Base-by-base conservation (phyloP, 352 stramenopile species). In the Pythium dissotocum region DNA sequence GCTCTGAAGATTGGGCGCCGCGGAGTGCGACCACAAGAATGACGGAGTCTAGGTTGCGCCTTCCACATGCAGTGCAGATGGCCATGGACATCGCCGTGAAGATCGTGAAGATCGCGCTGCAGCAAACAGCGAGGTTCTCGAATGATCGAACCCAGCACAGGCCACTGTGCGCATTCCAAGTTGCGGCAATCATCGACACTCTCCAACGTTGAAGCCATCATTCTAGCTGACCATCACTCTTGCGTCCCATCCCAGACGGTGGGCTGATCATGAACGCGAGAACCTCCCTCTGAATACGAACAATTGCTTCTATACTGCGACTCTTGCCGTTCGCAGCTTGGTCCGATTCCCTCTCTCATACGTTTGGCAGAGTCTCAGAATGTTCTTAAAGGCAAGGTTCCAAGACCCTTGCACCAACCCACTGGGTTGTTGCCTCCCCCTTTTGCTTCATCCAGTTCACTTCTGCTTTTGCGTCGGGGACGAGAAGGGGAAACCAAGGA, bases 401-500 rank as follows among this genome's bases (percentile, higher is more conserved):
- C n/a, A n/a, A n/a, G n/a, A n/a, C n/a, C n/a, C n/a, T n/a, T n/a
- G n/a, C n/a, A 33, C 46, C 58, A 32, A 30, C 54, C 28, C 26
- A 6, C n/a, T n/a, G n/a, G n/a, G n/a, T n/a, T n/a, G n/a, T n/a
- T n/a, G n/a, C n/a, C 16, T 2, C 33, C 46, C 46, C 21, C 7
- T 52, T 44, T 36, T 28, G n/a, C 33, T 44, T 28, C 26, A 54
- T 14, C 33, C 33, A 32, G 52, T 65, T 79, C 71, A 82, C 49
- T 68, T 82, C 64, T 57, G 63, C 73, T 75, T 82, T 76, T 64
- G 70, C 61, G 42, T 58, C 40, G 56, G 48, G 2, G 35, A 12
- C 42, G 53, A 61, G 61, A 62, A 56, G 53, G 35, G 44, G 38
- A 57, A 61, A n/a, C 14, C 53, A 40, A 36, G 56, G 69, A 52